Conservation (phyloP, 352 stramenopile species). For the Pythium phragmiticola region DNA sequence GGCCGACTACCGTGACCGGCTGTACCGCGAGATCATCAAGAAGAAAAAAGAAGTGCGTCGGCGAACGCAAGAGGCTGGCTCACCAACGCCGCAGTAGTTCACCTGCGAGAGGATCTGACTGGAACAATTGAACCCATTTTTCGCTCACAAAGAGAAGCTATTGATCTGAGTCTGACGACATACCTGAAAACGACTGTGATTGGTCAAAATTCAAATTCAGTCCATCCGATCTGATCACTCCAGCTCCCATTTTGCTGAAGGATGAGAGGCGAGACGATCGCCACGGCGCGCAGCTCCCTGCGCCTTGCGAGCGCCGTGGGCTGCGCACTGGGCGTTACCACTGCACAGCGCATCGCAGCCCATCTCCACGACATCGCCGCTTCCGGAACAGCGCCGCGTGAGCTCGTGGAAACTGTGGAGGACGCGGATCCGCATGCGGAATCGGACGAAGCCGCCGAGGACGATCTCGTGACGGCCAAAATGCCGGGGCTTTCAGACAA, state of each 20-base stretch:
- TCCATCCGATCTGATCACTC: constrained; percentile 20
- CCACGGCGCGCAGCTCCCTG: neutral
- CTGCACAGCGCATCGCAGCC: constrained; percentile 12
- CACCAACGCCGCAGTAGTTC: constrained; percentile 23
- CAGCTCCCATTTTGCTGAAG: neutral
- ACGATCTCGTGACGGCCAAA: constrained; percentile 41
- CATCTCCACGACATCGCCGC: neutral
- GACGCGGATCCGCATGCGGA: constrained; percentile 6
- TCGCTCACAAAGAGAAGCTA: neutral
- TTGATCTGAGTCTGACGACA: constrained; percentile 11
- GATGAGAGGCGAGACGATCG: neutral
- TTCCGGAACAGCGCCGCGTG: neutral
- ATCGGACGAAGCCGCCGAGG: constrained; percentile 3
- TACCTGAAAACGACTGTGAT: constrained; percentile 10
- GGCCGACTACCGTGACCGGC: constrained; percentile 90
- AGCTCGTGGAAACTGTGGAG: constrained; percentile 7
- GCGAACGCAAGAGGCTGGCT: constrained; percentile 33
- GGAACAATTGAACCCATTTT: constrained; percentile 15
- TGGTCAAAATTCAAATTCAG: constrained; percentile 3
- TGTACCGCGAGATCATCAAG: constrained; percentile 94
- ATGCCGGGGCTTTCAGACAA: constrained; percentile 55
- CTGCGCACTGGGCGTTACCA: neutral
- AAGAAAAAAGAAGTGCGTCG: constrained; percentile 91
- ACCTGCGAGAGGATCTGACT: too few species aligned
- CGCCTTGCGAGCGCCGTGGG: neutral